These are phyloP conservation scores for Ophiostoma quercus DNA, from an alignment of 2,329 filamentous ascomycete genomes.

Conservation along the genomic window DNA sequence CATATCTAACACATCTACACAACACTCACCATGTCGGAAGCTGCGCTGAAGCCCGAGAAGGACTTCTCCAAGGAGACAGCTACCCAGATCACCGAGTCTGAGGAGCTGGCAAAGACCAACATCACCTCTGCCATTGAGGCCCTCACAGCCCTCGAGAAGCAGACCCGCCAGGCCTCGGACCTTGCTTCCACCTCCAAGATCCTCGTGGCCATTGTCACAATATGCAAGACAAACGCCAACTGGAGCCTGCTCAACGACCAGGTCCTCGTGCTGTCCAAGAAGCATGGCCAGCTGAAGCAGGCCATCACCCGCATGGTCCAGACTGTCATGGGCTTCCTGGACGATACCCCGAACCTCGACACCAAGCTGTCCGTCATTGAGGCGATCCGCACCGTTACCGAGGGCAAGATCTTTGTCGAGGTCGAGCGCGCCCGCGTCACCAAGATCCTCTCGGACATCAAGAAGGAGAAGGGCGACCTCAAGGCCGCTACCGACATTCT, in stretches of 20 bases:
- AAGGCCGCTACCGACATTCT: conserved; percentile 86
- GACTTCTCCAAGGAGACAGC: conserved; percentile 97
- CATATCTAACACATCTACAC: not conserved
- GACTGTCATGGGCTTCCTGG: conserved; percentile 85
- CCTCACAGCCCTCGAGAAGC: conserved; percentile 86
- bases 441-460: conserved; percentile 92
- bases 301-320: conserved; percentile 99
- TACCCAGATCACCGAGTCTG: conserved; percentile 81
- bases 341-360: conserved; percentile 76
- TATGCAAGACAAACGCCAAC: conserved; percentile 88
- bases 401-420: conserved; percentile 99
- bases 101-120: conserved; percentile 78
- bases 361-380: conserved; percentile 92
- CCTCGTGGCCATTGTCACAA: conserved; percentile 80
- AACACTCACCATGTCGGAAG: conserved; percentile 65
- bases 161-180: conserved; percentile 96
- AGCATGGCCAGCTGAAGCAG: conserved; percentile 99
- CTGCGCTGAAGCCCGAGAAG: conserved; percentile 88
- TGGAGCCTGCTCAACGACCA: conserved; percentile 97
- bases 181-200: conserved; percentile 89
- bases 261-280: conserved; percentile 92
- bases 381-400: conserved; percentile 89
- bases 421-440: conserved; percentile 95
- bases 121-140: conserved; percentile 88
- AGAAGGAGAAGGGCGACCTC: conserved; percentile 89